A percentile compares a stretch with the other conserved stretches of the same genome.
Evolutionary conservation across 108 stramenopile genomes (phyloP).

Genomic region (Cyclotella distinguenda): DNA sequence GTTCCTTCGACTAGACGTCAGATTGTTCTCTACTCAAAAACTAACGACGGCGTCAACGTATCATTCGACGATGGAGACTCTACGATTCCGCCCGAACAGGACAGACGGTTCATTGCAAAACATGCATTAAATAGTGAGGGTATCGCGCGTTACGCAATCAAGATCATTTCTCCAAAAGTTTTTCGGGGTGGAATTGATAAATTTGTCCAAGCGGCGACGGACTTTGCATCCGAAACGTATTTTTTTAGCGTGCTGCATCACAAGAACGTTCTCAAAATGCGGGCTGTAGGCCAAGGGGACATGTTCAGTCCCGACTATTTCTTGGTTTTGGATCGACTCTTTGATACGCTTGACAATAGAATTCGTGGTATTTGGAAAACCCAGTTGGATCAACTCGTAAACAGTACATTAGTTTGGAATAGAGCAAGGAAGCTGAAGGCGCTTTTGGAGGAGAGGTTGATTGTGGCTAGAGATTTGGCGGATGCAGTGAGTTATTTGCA

Average conservation of each 20-base stretch:
- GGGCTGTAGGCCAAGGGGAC: slow-evolving; percentile 39
- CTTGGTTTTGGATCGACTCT: slow-evolving; percentile 42
- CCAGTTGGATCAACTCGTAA: slow-evolving; percentile 18
- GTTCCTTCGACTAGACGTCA: not conserved
- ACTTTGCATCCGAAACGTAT: slow-evolving; percentile 42
- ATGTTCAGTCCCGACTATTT: slow-evolving; percentile 55
- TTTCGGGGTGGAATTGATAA: slow-evolving; percentile 21
- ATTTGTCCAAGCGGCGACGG: slow-evolving; percentile 45
- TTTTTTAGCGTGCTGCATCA: slow-evolving; percentile 35
- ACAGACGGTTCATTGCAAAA: slow-evolving; percentile 16
- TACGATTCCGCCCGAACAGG: slow-evolving; percentile 11
- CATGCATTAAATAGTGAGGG: slow-evolving; percentile 14
- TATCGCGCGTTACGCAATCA: slow-evolving; percentile 33
- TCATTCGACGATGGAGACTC: slow-evolving; percentile 1
- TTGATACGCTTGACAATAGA: slow-evolving; percentile 28
- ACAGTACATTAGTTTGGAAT: slow-evolving; percentile 25
- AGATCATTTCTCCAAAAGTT: slow-evolving; percentile 28
- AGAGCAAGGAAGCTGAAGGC: slow-evolving; percentile 17
- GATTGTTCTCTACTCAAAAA: not conserved
- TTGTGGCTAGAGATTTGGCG: slow-evolving; percentile 36
- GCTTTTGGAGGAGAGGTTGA: slow-evolving; percentile 34
- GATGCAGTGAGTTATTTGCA: slow-evolving; percentile 36
- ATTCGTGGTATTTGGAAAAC: slow-evolving; percentile 29
- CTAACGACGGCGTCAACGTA: not conserved
- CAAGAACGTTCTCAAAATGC: slow-evolving; percentile 30